A percentile compares a stretch with the other conserved stretches of the same genome.
These are phyloP conservation scores for Saccharomycopsis vini DNA, from an alignment of 805 yeast genomes.

Conservation along the genomic window DNA sequence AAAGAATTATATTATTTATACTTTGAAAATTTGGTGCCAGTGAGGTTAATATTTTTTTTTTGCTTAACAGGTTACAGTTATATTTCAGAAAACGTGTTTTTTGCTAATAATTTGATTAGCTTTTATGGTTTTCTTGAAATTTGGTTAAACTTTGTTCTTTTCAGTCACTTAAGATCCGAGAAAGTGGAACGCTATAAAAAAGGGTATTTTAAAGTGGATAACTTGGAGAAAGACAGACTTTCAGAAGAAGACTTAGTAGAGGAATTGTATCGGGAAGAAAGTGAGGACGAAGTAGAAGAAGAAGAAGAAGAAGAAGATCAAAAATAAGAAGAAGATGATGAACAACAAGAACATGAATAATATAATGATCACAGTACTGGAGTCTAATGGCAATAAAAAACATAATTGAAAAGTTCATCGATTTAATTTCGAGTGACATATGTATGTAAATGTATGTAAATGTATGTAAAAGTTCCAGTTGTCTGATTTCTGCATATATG, in stretches of 20 bases:
- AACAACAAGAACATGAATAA: no score
- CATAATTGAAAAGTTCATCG: no score
- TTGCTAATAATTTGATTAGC: conserved; percentile 44
- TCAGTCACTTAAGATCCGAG: conserved; percentile 45
- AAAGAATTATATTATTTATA: conserved; percentile 24
- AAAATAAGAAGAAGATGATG: neutral
- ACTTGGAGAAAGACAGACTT: neutral
- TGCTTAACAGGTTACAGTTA: conserved; percentile 36
- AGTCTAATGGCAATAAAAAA: no score
- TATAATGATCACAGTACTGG: no score
- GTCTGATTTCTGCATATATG: no score
- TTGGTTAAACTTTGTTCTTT: conserved; percentile 47
- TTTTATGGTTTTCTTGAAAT: conserved; percentile 44
- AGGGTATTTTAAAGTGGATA: conserved; percentile 12
- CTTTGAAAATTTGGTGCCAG: conserved; percentile 46
- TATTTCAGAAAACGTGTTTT: conserved; percentile 28
- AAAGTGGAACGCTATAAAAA: conserved; percentile 34
- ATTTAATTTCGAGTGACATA: no score
- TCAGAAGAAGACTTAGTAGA: conserved; percentile 2
- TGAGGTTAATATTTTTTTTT: conserved; percentile 38
- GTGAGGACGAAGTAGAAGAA: conserved; percentile 3
- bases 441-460: no score
- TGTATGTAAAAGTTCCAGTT: no score
- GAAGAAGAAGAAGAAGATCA: conserved; percentile 8
- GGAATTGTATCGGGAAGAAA: conserved; percentile 4